phyloP scores from a whole-genome alignment of 768 basidiomycete genomes.

The Lenzites betulinus region DNA sequence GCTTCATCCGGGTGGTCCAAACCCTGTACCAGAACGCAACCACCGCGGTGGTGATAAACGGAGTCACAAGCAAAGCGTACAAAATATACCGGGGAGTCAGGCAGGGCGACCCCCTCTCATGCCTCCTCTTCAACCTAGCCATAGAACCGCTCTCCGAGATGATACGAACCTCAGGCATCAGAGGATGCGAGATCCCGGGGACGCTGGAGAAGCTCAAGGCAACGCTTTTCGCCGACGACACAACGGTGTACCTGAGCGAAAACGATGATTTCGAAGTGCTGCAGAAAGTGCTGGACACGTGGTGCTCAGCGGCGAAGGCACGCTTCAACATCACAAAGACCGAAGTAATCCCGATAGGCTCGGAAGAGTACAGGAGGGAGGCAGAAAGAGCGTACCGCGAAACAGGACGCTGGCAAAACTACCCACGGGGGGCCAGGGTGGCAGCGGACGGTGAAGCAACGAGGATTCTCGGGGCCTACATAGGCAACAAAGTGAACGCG shows the following conservation, averaged over 20 bases:
- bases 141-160: not conserved
- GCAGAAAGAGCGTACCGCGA: not conserved
- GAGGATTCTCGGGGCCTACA: not conserved
- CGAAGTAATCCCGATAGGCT: not conserved
- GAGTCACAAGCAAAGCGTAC: not conserved
- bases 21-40: not conserved
- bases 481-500: not conserved
- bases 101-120: not conserved
- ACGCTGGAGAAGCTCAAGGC: not conserved
- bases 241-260: not conserved
- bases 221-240: not conserved
- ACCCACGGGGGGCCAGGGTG: not conserved
- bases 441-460: not conserved
- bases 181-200: not conserved
- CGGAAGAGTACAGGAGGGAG: not conserved
- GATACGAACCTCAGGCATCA: not conserved
- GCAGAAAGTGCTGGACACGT: not conserved
- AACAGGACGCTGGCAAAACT: not conserved
- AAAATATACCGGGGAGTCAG: not conserved
- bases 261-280: not conserved
- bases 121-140: not conserved
- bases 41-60: not conserved
- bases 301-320: not conserved
- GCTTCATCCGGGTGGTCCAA: conserved; percentile 27
- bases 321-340: not conserved